These are phyloP conservation scores for Alternaria gansuensis DNA, from an alignment of 2,329 filamentous ascomycete genomes.

Conservation along the genomic window DNA sequence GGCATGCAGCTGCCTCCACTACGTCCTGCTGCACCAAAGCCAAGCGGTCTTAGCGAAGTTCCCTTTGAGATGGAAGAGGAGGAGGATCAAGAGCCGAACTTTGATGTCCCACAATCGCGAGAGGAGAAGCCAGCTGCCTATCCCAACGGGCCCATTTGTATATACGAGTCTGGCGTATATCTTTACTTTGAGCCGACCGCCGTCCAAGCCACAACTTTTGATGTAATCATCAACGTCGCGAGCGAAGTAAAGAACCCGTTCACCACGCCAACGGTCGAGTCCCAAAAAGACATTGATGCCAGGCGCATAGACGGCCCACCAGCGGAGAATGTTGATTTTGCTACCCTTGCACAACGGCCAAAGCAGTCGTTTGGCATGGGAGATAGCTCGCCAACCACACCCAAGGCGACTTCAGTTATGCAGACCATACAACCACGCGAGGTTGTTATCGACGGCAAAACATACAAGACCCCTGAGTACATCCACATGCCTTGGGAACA, in stretches of 20 bases:
- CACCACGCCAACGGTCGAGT: conserved; percentile 42
- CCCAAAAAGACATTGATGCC: conserved; percentile 50
- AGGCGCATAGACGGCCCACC: conserved; percentile 48
- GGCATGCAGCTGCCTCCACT: conserved; percentile 62
- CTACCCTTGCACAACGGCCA: conserved; percentile 39
- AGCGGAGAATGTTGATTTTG: conserved; percentile 50
- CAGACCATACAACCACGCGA: conserved; percentile 41
- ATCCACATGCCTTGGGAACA: conserved; percentile 90
- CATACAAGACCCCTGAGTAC: conserved; percentile 71
- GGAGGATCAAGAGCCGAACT: conserved; percentile 64
- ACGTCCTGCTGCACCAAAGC: conserved; percentile 44
- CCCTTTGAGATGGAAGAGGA: conserved; percentile 78
- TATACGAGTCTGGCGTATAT: conserved; percentile 80
- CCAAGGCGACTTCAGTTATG: conserved; percentile 61
- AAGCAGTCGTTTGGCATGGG: conserved; percentile 43
- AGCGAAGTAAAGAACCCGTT: conserved; percentile 84
- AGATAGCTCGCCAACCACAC: conserved; percentile 58
- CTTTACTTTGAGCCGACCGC: conserved; percentile 82
- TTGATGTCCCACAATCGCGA: conserved; percentile 65
- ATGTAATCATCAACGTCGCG: conserved; percentile 85
- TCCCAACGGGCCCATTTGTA: conserved; percentile 81
- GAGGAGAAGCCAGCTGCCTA: conserved; percentile 81
- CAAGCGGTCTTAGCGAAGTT: conserved; percentile 61
- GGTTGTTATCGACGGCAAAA: conserved; percentile 37
- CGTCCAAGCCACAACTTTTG: conserved; percentile 78